Conservation (phyloP, 208 protist genomes). For the Willaertia magna region DNA sequence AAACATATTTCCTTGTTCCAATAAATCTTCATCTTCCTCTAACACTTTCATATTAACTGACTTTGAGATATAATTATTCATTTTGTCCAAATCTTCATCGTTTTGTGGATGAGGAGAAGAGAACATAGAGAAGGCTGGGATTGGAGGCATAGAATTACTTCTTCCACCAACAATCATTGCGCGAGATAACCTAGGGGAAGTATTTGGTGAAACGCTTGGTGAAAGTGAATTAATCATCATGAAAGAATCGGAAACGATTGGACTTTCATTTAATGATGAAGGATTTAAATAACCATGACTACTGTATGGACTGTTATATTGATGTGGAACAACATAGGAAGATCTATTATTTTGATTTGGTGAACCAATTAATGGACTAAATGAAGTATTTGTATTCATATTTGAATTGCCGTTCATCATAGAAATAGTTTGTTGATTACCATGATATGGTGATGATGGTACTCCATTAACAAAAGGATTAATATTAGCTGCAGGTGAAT, state of each 20-base stretch:
- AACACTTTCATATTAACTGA: not conserved
- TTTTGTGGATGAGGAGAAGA: not conserved
- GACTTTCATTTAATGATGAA: not conserved
- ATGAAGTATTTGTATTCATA: too few species aligned
- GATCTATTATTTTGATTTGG: not conserved
- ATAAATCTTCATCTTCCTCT: not conserved
- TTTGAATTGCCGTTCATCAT: too few species aligned
- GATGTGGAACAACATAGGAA: not conserved
- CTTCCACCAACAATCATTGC: not conserved
- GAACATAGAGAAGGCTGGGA: not conserved
- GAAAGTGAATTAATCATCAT: not conserved
- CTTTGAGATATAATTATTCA: too few species aligned
- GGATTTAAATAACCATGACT: not conserved
- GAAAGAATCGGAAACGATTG: not conserved
- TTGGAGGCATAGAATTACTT: not conserved
- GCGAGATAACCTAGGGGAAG: not conserved
- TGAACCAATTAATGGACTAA: too few species aligned
- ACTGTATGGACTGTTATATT: not conserved
- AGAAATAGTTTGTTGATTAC: not conserved
- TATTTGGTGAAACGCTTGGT: not conserved
- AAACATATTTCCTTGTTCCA: not conserved
- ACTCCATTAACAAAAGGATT: not conserved
- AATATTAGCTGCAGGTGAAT: not conserved
- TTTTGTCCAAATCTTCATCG: not conserved
- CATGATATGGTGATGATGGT: not conserved